Evolutionary conservation across 768 basidiomycete genomes (phyloP).

Genomic region (Cystofilobasidium capitatum): DNA sequence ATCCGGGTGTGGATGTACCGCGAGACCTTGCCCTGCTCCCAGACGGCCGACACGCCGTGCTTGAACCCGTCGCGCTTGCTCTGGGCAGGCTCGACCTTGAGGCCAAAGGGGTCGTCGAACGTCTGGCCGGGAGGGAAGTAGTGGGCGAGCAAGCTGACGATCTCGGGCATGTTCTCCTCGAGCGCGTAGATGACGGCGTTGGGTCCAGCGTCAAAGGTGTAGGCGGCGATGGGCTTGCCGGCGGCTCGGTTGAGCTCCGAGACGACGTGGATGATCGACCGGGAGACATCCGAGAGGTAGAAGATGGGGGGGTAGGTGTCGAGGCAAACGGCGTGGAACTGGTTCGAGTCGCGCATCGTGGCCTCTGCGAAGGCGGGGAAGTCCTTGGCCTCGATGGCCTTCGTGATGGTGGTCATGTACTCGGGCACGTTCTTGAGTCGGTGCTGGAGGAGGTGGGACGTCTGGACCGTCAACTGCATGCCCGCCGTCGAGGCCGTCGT

Average conservation of each 20-base stretch:
- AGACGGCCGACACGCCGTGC: slow-evolving; percentile 60
- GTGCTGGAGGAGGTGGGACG: slow-evolving; percentile 74
- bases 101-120: slow-evolving; percentile 65
- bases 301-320: slow-evolving; percentile 98
- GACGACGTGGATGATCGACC: slow-evolving; percentile 82
- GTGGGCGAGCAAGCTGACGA: slow-evolving; percentile 61
- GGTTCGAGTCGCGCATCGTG: slow-evolving; percentile 96
- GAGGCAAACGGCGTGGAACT: slow-evolving; percentile 95
- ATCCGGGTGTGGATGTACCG: slow-evolving; percentile 83
- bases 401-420: slow-evolving; percentile 71
- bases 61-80: slow-evolving; percentile 59
- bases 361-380: slow-evolving; percentile 81
- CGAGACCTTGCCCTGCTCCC: slow-evolving; percentile 69
- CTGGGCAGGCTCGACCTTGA: slow-evolving; percentile 35
- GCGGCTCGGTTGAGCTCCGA: slow-evolving; percentile 81
- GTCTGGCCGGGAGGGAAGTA: slow-evolving; percentile 78
- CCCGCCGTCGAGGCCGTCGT: slow-evolving; percentile 88
- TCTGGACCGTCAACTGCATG: slow-evolving; percentile 96
- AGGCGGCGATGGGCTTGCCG: slow-evolving; percentile 68
- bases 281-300: slow-evolving; percentile 95
- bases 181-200: slow-evolving; percentile 95
- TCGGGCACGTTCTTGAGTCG: slow-evolving; percentile 73
- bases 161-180: slow-evolving; percentile 63
- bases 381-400: slow-evolving; percentile 66
- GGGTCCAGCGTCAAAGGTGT: slow-evolving; percentile 98